Conservation (phyloP, 176 grass and related monocot species). For the Leersia perrieri region DNA sequence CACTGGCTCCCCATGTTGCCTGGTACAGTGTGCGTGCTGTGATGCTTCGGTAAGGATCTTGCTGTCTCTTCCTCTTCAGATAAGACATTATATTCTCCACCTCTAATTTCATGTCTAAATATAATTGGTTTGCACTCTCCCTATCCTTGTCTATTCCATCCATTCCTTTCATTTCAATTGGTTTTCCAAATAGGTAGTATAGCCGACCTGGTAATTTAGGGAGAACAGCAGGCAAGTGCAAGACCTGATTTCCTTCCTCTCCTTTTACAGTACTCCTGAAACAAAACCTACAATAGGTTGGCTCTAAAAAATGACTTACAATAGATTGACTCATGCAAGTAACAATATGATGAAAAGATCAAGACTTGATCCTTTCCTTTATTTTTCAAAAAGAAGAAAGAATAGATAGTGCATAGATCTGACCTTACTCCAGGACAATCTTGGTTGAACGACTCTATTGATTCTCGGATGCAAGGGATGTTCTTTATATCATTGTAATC, state of each 20-base stretch:
- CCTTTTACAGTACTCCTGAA: slow-evolving; percentile 64
- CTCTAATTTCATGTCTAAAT: slow-evolving; percentile 57
- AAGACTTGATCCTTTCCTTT: not conserved
- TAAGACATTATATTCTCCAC: slow-evolving; percentile 65
- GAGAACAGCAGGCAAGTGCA: slow-evolving; percentile 59
- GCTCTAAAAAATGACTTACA: not conserved
- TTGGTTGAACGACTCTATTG: slow-evolving; percentile 67
- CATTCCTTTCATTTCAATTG: slow-evolving; percentile 63
- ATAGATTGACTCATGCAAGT: too few species aligned
- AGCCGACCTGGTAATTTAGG: slow-evolving; percentile 87
- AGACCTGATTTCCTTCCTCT: slow-evolving; percentile 52
- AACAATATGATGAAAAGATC: not conserved
- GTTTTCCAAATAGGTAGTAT: slow-evolving; percentile 82
- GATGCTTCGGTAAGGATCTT: slow-evolving; percentile 80
- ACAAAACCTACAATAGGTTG: not conserved
- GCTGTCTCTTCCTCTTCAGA: slow-evolving; percentile 75
- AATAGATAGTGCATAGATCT: not conserved
- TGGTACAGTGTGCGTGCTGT: slow-evolving; percentile 48
- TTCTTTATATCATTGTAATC: slow-evolving; percentile 88
- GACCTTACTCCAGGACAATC: slow-evolving; percentile 61
- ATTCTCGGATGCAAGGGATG: slow-evolving; percentile 63
- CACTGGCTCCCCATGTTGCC: slow-evolving; percentile 51
- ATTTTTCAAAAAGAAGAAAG: not conserved
- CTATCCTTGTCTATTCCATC: slow-evolving; percentile 51
- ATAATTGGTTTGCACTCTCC: slow-evolving; percentile 47